A percentile compares a stretch with the other conserved stretches of the same genome.
These are phyloP conservation scores for Chlorella ohadii DNA, from an alignment of 139 green algal genomes.

Conservation along the genomic window DNA sequence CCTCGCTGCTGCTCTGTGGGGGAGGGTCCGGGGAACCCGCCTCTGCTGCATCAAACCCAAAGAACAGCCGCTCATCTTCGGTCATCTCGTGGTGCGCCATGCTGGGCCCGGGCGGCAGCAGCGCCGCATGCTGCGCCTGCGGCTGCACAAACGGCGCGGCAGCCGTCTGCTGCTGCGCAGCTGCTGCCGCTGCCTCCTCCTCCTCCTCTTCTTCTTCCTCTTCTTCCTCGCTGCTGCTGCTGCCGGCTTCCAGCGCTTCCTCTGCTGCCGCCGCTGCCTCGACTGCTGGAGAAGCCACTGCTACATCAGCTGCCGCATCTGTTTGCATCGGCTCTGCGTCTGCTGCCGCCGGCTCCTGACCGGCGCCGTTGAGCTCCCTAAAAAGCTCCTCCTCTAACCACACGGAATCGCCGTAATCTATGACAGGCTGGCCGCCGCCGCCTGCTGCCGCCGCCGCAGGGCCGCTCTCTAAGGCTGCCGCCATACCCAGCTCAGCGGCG, in stretches of 20 bases:
- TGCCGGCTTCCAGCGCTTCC: neutral
- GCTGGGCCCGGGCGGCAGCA: neutral
- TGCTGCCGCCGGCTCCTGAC: neutral
- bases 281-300: neutral
- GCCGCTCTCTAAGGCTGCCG: neutral
- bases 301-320: neutral
- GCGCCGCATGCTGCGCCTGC: neutral
- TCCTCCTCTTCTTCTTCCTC: neutral
- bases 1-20: neutral
- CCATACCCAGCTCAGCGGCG: neutral
- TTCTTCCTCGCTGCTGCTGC: neutral
- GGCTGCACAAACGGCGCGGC: neutral
- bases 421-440: neutral
- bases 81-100: conserved; percentile 1
- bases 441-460: neutral
- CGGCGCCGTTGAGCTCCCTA: neutral
- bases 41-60: conserved; percentile 13
- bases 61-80: conserved; percentile 15
- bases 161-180: neutral
- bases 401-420: neutral
- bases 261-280: neutral
- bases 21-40: neutral
- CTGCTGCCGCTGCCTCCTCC: neutral
- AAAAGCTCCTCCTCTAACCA: conserved; percentile 10
- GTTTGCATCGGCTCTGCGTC: neutral